These are phyloP conservation scores for Pseudogymnoascus sp. DNA, from an alignment of 2,329 filamentous ascomycete species.

Conservation along the genomic window DNA sequence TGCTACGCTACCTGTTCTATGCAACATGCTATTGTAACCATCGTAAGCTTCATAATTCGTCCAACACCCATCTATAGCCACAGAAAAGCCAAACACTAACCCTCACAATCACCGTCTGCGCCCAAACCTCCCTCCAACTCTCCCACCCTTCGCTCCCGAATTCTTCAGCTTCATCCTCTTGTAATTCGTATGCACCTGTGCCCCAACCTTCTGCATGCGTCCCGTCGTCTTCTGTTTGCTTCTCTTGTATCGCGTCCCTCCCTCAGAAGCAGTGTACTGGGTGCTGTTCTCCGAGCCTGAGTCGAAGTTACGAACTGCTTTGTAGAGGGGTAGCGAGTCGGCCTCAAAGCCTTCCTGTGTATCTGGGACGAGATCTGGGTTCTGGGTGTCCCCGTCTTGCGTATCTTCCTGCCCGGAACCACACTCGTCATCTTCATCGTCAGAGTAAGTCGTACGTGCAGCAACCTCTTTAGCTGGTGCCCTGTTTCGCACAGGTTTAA, in stretches of 20 bases:
- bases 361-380: conserved; percentile 13
- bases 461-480: conserved; percentile 33
- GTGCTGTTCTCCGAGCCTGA: conserved; percentile 21
- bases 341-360: conserved; percentile 12
- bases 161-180: conserved; percentile 57
- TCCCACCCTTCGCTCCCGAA: conserved; percentile 52
- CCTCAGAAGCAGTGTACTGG: conserved; percentile 28
- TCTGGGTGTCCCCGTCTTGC: conserved; percentile 28
- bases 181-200: conserved; percentile 58
- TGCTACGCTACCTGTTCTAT: neutral
- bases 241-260: conserved; percentile 27
- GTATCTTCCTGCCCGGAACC: conserved; percentile 33
- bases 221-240: conserved; percentile 22
- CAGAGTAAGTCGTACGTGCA: conserved; percentile 24
- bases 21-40: neutral
- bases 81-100: neutral
- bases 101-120: conserved; percentile 33
- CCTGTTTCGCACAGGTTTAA: conserved; percentile 44
- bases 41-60: conserved; percentile 1
- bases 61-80: neutral
- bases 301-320: conserved; percentile 25
- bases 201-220: conserved; percentile 48
- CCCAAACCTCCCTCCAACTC: conserved; percentile 50
- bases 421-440: conserved; percentile 27
- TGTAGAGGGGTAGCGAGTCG: neutral